These are phyloP conservation scores for Cornus suecica DNA, from an alignment of 148 eudicot genomes.

Conservation along the genomic window DNA sequence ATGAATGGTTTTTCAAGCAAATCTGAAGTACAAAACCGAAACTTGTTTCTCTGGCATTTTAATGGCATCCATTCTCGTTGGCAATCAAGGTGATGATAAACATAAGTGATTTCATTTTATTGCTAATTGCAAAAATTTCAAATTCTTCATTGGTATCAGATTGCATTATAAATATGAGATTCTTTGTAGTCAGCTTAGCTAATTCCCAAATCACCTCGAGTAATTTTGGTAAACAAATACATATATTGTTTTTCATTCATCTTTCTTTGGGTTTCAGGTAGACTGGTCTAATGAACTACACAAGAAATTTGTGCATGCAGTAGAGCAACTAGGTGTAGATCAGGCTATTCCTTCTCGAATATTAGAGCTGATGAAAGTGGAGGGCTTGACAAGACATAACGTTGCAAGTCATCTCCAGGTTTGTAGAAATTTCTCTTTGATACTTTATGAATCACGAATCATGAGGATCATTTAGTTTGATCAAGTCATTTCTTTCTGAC, in stretches of 20 bases:
- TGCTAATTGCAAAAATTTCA: neutral
- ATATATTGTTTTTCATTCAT: neutral
- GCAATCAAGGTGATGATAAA: too few relatives aligned
- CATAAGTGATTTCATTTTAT: too few relatives aligned
- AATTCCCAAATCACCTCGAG: neutral
- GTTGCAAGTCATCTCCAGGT: constrained; percentile 95
- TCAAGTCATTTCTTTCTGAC: neutral
- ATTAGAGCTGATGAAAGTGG: constrained; percentile 75
- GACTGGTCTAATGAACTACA: constrained; percentile 85
- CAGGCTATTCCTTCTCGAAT: constrained; percentile 92
- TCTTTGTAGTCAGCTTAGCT: neutral
- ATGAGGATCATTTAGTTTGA: neutral
- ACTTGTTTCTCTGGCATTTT: neutral
- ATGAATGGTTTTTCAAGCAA: neutral
- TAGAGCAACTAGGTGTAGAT: constrained; percentile 81
- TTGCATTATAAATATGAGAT: neutral
- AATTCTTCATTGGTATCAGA: neutral
- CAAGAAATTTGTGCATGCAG: constrained; percentile 74
- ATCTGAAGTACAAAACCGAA: neutral
- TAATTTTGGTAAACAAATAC: neutral
- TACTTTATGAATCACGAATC: too few relatives aligned
- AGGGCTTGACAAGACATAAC: constrained; percentile 82
- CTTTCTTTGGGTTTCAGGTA: constrained; percentile 40
- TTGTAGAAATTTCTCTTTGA: constrained; percentile 10
- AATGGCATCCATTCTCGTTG: neutral